Conservation (phyloP, 805 yeast genomes). For the Monosporozyma servazzii region DNA sequence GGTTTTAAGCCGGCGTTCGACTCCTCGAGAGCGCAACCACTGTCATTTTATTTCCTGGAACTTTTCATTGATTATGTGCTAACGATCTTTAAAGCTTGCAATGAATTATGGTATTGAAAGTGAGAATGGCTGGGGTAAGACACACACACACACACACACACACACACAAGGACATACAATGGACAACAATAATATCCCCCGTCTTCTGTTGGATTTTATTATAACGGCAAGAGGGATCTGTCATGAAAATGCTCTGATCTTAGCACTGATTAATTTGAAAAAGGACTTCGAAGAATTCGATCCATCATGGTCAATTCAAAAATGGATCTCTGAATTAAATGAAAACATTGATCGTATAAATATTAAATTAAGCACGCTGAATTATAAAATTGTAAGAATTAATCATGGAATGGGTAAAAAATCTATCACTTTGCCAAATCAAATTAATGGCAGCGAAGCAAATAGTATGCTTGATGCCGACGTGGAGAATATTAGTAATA, state of each 20-base stretch:
- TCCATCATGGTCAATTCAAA: conserved; percentile 3
- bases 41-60: too few species aligned
- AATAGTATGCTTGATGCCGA: not conserved
- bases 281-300: conserved; percentile 1
- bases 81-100: too few species aligned
- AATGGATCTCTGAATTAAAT: conserved; percentile 8
- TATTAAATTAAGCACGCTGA: conserved; percentile 15
- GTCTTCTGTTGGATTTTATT: not conserved
- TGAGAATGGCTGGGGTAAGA: not conserved
- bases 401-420: conserved; percentile 20
- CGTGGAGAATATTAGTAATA: conserved; percentile 4
- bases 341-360: conserved; percentile 15
- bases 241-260: conserved; percentile 17
- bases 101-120: too few species aligned
- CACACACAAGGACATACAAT: not conserved
- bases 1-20: too few species aligned
- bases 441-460: too few species aligned
- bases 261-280: conserved; percentile 12
- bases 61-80: too few species aligned
- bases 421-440: conserved; percentile 7
- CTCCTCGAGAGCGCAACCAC: too few species aligned
- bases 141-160: not conserved
- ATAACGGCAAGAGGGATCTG: conserved; percentile 14
- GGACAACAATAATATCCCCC: not conserved
- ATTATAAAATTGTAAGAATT: conserved; percentile 15